Evolutionary conservation across 202 grass and related monocot species (phyloP).

Genomic region (Schoenoplectus triqueter): DNA sequence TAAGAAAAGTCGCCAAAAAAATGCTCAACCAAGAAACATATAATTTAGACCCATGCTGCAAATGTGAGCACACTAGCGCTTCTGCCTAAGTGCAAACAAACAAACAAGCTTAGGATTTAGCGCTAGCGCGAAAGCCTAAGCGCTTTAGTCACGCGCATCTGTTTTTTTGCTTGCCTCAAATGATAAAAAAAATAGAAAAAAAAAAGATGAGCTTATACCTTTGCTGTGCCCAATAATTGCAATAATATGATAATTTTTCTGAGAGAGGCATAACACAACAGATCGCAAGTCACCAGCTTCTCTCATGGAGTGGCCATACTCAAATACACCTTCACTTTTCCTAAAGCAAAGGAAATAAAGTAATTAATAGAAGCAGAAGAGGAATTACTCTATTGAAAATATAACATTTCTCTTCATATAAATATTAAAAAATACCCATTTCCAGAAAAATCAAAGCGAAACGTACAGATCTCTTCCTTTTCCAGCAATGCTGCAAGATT

Average conservation of each 20-base stretch:
- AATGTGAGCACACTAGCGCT: too few relatives aligned
- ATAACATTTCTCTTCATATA: not conserved
- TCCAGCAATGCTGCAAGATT: slow-evolving; percentile 58
- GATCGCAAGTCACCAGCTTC: slow-evolving; percentile 82
- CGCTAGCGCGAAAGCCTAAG: too few relatives aligned
- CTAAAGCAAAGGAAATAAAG: slow-evolving; percentile 46
- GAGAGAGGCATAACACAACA: slow-evolving; percentile 62
- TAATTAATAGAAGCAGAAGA: slow-evolving; percentile 32
- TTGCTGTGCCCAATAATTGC: slow-evolving; percentile 94
- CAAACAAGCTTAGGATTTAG: too few relatives aligned
- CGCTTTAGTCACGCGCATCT: too few relatives aligned
- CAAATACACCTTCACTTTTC: slow-evolving; percentile 85
- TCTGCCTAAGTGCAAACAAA: too few relatives aligned
- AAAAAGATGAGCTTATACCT: slow-evolving; percentile 44
- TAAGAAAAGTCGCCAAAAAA: slow-evolving; percentile 18
- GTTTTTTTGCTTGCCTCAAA: too few relatives aligned
- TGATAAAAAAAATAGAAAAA: too few relatives aligned
- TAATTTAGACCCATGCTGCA: not conserved
- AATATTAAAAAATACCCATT: slow-evolving; percentile 63
- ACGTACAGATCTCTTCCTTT: slow-evolving; percentile 56
- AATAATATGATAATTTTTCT: slow-evolving; percentile 69
- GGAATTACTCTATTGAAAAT: slow-evolving; percentile 1
- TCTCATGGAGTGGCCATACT: slow-evolving; percentile 78
- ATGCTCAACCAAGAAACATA: not conserved
- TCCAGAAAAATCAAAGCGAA: slow-evolving; percentile 93